phyloP scores from a whole-genome alignment of 495 filamentous ascomycete species.

The Neohortaea acidophila region DNA sequence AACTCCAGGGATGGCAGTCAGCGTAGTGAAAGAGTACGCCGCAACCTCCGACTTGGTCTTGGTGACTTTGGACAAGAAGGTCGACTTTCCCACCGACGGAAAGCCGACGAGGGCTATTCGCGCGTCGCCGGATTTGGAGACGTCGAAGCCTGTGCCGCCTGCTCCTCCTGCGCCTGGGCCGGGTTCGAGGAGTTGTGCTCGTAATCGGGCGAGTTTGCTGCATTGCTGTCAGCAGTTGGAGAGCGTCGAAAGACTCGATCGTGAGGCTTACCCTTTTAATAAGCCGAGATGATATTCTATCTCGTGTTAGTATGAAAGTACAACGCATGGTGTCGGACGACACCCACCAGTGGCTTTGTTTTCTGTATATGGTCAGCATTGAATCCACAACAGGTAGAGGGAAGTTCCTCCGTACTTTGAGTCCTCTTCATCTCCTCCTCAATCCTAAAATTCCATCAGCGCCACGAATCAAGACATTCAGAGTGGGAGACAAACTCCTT shows the following conservation, averaged over 20 bases:
- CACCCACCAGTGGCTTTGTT: constrained; percentile 95
- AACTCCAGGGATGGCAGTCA: constrained; percentile 95
- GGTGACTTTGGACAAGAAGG: constrained; percentile 96
- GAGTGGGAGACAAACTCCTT: constrained; percentile 87
- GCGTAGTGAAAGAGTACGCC: constrained; percentile 91
- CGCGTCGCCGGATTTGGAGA: constrained; percentile 92
- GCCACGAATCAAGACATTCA: no score
- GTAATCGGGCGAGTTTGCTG: constrained; percentile 89
- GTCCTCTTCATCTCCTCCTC: constrained; percentile 99
- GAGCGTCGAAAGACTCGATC: not conserved
- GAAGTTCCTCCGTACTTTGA: constrained; percentile 50
- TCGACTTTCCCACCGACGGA: constrained; percentile 97
- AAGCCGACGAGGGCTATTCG: constrained; percentile 96
- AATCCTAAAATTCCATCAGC: no score
- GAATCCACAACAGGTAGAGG: not conserved
- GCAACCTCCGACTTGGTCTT: constrained; percentile 96
- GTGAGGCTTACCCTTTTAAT: constrained; percentile 69
- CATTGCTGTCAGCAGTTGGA: constrained; percentile 1
- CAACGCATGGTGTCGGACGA: no score
- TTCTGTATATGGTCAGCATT: constrained; percentile 41
- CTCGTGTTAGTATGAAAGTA: constrained; percentile 18
- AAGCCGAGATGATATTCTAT: constrained; percentile 96
- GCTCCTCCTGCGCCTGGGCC: constrained; percentile 57
- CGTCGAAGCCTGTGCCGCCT: constrained; percentile 77
- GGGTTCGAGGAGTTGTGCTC: constrained; percentile 91